A percentile compares a stretch with the other conserved stretches of the same genome.
Evolutionary conservation across 768 basidiomycete species (phyloP).

Genomic region (Macrolepiota fuliginosa): DNA sequence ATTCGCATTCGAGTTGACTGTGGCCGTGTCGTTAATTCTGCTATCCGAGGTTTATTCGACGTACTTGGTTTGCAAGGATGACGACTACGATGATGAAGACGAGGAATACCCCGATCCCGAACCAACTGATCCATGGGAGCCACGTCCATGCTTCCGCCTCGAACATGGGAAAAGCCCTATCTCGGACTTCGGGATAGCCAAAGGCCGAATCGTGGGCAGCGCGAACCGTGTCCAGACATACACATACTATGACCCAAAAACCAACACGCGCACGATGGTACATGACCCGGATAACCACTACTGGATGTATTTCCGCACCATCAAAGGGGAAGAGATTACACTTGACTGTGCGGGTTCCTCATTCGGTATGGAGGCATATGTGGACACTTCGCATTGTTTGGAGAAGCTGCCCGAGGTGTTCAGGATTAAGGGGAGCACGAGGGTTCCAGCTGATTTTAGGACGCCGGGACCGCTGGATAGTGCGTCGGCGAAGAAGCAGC

Average conservation of each 20-base stretch:
- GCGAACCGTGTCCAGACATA: conserved; percentile 30
- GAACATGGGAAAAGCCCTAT: conserved; percentile 36
- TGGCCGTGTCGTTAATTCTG: conserved; percentile 30
- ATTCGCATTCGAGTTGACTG: conserved; percentile 29
- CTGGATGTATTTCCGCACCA: conserved; percentile 47
- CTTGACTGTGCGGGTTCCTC: conserved; percentile 28
- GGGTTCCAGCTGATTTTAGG: background rate
- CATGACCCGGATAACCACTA: conserved; percentile 47
- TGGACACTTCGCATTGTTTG: background rate
- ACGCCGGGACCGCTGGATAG: background rate
- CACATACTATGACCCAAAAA: conserved; percentile 33
- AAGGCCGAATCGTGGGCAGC: conserved; percentile 32
- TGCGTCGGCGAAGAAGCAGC: background rate
- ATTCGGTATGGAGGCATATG: background rate
- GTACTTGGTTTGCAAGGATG: conserved; percentile 14
- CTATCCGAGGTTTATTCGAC: conserved; percentile 41
- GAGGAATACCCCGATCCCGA: background rate
- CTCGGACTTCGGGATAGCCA: conserved; percentile 41
- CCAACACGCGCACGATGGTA: conserved; percentile 29
- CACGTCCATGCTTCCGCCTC: conserved; percentile 28
- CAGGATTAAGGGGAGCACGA: background rate
- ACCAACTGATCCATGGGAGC: background rate
- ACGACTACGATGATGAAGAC: background rate
- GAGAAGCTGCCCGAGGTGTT: background rate
- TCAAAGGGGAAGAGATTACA: conserved; percentile 36